Evolutionary conservation across 1,139 yeast genomes (phyloP).

Genomic region (Nematodospora anomalae): DNA sequence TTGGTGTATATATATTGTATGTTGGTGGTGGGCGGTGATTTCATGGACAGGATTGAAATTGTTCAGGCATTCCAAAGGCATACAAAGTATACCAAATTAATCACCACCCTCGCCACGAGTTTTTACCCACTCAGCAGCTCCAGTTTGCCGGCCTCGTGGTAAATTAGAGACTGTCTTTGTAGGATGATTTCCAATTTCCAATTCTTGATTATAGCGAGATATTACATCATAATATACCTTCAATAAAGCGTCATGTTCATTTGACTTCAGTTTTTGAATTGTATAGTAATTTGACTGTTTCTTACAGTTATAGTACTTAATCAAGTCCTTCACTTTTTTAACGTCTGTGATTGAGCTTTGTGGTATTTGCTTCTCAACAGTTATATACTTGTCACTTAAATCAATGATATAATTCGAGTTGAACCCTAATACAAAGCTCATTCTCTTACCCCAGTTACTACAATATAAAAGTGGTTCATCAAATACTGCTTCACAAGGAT

Average conservation of each 20-base stretch:
- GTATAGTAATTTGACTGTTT: conserved; percentile 30
- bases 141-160: conserved; percentile 67
- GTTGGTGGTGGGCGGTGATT: conserved; percentile 75
- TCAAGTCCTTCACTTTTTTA: conserved; percentile 32
- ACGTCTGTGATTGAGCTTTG: conserved; percentile 46
- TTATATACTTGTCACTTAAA: conserved; percentile 68
- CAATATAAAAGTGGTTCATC: conserved; percentile 80
- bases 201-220: conserved; percentile 25
- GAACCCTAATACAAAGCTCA: conserved; percentile 83
- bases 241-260: conserved; percentile 15
- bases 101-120: conserved; percentile 75
- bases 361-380: conserved; percentile 51
- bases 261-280: conserved; percentile 1
- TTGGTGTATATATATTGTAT: conserved; percentile 56
- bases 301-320: conserved; percentile 39
- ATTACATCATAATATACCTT: conserved; percentile 29
- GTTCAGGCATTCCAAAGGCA: conserved; percentile 72
- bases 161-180: conserved; percentile 14
- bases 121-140: conserved; percentile 71
- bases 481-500: conserved; percentile 82
- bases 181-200: conserved; percentile 12
- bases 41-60: conserved; percentile 80
- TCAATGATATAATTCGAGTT: conserved; percentile 63
- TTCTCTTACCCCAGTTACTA: conserved; percentile 88
- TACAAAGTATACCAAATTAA: conserved; percentile 14